Percentiles rank a stretch among this genome's conserved stretches.
Conservation (phyloP, 371 early-diverging fungal species). For the Furculomyces boomerangus region DNA sequence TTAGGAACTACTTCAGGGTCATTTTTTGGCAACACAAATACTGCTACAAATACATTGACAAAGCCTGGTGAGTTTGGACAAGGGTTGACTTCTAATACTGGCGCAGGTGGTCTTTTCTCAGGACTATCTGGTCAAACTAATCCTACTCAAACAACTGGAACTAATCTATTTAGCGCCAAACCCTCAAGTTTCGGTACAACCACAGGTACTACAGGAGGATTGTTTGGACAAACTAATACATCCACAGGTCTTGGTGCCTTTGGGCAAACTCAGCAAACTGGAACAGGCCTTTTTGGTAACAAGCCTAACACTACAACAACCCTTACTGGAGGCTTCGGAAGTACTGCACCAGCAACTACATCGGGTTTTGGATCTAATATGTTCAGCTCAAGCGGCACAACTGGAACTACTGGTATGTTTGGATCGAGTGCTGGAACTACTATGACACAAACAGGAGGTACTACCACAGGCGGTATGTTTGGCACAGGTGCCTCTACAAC, state of each 20-base stretch:
- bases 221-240: not conserved
- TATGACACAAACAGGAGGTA: not conserved
- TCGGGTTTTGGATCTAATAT: not conserved
- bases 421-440: not conserved
- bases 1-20: constrained; percentile 1
- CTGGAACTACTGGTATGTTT: not conserved
- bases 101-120: not conserved
- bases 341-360: not conserved
- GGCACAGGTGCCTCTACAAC: not conserved
- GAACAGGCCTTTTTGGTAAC: constrained; percentile 3
- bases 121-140: too few relatives aligned
- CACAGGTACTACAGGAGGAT: constrained; percentile 3
- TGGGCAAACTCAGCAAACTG: not conserved
- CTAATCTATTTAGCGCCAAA: not conserved
- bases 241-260: not conserved
- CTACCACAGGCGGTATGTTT: not conserved
- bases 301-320: not conserved
- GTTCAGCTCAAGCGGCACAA: not conserved
- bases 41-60: not conserved
- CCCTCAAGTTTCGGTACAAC: constrained; percentile 1
- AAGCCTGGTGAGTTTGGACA: constrained; percentile 6
- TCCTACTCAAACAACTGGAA: too few relatives aligned
- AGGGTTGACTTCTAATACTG: not conserved
- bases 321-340: too few relatives aligned
- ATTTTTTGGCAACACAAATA: constrained; percentile 4